Evolutionary conservation across 805 yeast genomes (phyloP).

Genomic region (Starmera quercuum): DNA sequence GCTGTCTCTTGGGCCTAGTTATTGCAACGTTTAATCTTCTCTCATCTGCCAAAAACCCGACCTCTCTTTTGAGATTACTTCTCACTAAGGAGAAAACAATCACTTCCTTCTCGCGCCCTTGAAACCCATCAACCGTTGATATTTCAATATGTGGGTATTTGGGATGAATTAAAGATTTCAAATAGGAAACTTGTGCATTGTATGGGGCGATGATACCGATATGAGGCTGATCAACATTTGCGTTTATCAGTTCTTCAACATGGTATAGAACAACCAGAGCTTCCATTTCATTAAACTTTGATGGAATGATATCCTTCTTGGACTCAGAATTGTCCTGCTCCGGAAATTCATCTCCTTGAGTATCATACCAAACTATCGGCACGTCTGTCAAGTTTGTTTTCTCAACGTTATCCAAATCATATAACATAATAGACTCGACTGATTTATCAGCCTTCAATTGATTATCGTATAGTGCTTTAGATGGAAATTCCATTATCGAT

Average conservation of each 20-base stretch:
- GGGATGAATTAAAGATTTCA: constrained; percentile 40
- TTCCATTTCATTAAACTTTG: constrained; percentile 77
- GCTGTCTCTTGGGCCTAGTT: constrained; percentile 80
- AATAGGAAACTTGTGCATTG: constrained; percentile 69
- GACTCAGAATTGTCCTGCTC: constrained; percentile 42
- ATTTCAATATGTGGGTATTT: constrained; percentile 49
- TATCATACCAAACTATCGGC: constrained; percentile 79
- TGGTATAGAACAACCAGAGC: constrained; percentile 53
- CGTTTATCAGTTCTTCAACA: constrained; percentile 37
- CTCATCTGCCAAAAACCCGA: constrained; percentile 77
- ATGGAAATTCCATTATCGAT: constrained; percentile 72
- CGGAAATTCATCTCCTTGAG: constrained; percentile 80
- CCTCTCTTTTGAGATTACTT: constrained; percentile 59
- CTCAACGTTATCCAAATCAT: constrained; percentile 45
- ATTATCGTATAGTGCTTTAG: constrained; percentile 54
- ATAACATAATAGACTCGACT: constrained; percentile 44
- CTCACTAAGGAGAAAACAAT: constrained; percentile 78
- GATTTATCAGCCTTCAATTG: constrained; percentile 53
- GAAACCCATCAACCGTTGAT: constrained; percentile 93
- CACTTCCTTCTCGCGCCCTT: constrained; percentile 90
- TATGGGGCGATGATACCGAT: constrained; percentile 92
- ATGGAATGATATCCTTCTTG: constrained; percentile 27
- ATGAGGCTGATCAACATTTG: constrained; percentile 44
- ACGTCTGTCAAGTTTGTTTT: constrained; percentile 46
- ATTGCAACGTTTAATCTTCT: constrained; percentile 89